Base-by-base conservation (phyloP, 2,329 filamentous ascomycete species). In the Penicillium fuscoglaucum region DNA sequence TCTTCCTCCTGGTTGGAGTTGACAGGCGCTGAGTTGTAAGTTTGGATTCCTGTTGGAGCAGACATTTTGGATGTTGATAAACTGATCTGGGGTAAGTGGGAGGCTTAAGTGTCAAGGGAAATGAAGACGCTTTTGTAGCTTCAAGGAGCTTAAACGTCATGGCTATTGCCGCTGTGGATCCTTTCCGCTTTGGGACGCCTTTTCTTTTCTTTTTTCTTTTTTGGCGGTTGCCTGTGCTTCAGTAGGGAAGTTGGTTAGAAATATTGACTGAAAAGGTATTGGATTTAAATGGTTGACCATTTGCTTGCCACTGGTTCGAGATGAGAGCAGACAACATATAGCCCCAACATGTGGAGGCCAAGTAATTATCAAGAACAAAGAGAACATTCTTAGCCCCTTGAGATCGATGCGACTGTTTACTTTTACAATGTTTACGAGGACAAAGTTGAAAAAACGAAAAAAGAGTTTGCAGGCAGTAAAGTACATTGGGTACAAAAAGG, bases 381-480 rank as follows among this genome's bases (percentile, higher is more conserved):
- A 31, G 17, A 19, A 5, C 17, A 10, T 9, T 19, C 4, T 39
- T n/a, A 10, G 8, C 17, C 7, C 17, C 17, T 37, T 8, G 1
- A 15, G 15, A 37, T 13, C 5, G 6, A 6, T 15, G 15, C 12
- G 5, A 15, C 15, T 33, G 13, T 33, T 15, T 45, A 50, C 35
- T 7, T 35, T 33, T 21, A 53, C 44, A n/a, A 12, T 47, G 44
- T 48, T 53, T 58, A 54, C 57, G 61, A 55, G 49, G 62, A 69
- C 68, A 52, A 68, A 52, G 61, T 66, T 66, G 61, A 68, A 68
- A 66, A 73, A 75, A 72, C 68, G 68, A 70, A 71, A 73, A 74
- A 73, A 71, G 56, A 75, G 73, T 72, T 77, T 74, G 74, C 76
- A 77, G 74, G 74, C 73, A 78, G 74, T 79, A 79, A 78, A 79